phyloP scores from a whole-genome alignment of 2,329 filamentous ascomycete genomes.

The Alternaria hordeiaustralica region DNA sequence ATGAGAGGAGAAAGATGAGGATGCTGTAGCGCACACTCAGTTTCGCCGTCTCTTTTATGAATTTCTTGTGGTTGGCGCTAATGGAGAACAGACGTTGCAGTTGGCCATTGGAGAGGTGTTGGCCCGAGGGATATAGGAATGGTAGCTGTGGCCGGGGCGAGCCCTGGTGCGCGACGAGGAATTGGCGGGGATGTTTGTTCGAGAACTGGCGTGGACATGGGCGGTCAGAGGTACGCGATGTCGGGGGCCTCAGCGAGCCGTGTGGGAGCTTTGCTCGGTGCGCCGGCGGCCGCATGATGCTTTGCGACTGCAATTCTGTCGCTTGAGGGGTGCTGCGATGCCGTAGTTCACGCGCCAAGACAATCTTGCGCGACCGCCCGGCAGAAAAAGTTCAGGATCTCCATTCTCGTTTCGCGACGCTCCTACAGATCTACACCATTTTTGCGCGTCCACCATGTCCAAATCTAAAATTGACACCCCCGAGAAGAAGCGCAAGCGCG shows the following conservation, averaged over 20 bases:
- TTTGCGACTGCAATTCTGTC: conserved; percentile 12
- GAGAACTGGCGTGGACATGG: conserved; percentile 62
- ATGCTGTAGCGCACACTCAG: conserved; percentile 71
- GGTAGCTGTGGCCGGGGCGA: conserved; percentile 66
- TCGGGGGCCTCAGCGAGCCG: conserved; percentile 30
- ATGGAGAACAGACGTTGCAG: conserved; percentile 77
- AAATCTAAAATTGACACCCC: conserved; percentile 31
- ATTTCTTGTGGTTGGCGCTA: conserved; percentile 68
- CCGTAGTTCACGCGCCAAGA: conserved; percentile 27
- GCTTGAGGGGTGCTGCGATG: conserved; percentile 15
- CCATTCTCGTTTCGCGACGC: conserved; percentile 16
- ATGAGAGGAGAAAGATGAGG: conserved; percentile 69
- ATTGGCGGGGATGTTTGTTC: conserved; percentile 60
- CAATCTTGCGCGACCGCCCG: conserved; percentile 23
- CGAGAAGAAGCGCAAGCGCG: conserved; percentile 46
- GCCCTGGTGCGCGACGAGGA: conserved; percentile 53
- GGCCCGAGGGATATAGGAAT: conserved; percentile 67
- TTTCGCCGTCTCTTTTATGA: conserved; percentile 73
- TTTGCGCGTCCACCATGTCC: conserved; percentile 20
- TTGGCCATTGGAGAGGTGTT: conserved; percentile 47
- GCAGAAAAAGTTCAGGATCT: conserved; percentile 34
- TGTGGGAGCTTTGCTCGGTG: conserved; percentile 37
- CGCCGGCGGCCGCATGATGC: conserved; percentile 39
- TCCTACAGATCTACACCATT: conserved; percentile 16
- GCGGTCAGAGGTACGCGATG: conserved; percentile 16